Conservation (phyloP, 192 early-diverging fungal species). For the Coemansia pectinata region DNA sequence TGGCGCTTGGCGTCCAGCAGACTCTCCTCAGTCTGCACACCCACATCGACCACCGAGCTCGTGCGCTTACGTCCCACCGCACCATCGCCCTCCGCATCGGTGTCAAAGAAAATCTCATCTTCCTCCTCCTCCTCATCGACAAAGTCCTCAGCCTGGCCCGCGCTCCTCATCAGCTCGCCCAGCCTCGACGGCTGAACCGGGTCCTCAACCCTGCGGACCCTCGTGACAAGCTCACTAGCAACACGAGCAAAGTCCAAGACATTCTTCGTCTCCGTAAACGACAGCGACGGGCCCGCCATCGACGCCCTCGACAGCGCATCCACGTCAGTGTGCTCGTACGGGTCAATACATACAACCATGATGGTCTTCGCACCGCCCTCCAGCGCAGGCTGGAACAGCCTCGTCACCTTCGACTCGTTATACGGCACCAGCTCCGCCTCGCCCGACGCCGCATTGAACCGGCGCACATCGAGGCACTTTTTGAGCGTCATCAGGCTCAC, state of each 20-base stretch:
- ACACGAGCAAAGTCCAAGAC: constrained; percentile 67
- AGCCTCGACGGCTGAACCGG: neutral
- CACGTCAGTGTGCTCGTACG: constrained; percentile 59
- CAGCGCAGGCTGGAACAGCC: constrained; percentile 64
- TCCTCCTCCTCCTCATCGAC: constrained; percentile 11
- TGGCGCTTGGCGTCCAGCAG: constrained; percentile 26
- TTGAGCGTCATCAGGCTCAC: constrained; percentile 69
- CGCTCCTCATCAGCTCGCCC: neutral
- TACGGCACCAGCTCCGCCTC: constrained; percentile 59
- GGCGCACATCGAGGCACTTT: constrained; percentile 68
- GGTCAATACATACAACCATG: constrained; percentile 66
- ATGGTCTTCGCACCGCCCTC: constrained; percentile 61
- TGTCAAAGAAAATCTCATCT: constrained; percentile 33
- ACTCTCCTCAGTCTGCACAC: constrained; percentile 13
- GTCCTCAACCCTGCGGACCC: constrained; percentile 47
- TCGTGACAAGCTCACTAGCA: constrained; percentile 58
- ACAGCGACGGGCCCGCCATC: neutral
- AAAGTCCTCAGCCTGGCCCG: neutral
- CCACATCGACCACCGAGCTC: constrained; percentile 7
- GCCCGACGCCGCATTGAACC: constrained; percentile 49
- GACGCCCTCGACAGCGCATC: constrained; percentile 16
- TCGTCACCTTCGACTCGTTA: constrained; percentile 68
- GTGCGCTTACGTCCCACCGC: constrained; percentile 14
- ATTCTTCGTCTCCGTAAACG: constrained; percentile 50
- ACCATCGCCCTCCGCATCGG: neutral